Conservation (phyloP, 805 yeast genomes). For the Komagataella ulmi region DNA sequence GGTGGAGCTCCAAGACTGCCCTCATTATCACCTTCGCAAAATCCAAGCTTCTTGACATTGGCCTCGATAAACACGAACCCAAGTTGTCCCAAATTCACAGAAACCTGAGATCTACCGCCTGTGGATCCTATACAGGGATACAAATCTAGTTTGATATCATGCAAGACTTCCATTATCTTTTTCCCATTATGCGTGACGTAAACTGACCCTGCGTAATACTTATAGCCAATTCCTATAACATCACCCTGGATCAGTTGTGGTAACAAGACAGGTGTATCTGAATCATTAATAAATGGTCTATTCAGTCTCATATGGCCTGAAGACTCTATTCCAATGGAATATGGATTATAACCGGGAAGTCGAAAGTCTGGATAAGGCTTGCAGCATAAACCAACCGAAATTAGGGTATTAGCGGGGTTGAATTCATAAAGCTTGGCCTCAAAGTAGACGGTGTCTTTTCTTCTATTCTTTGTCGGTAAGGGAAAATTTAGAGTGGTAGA, state of each 20-base stretch:
- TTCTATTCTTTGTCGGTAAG: slow-evolving; percentile 19
- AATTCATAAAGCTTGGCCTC: slow-evolving; percentile 41
- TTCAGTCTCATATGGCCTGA: slow-evolving; percentile 59
- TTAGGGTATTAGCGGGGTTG: slow-evolving; percentile 28
- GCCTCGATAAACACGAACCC: slow-evolving; percentile 89
- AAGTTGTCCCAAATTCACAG: slow-evolving; percentile 62
- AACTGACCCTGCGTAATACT: slow-evolving; percentile 30
- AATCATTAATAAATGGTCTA: slow-evolving; percentile 40
- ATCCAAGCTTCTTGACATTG: slow-evolving; percentile 49
- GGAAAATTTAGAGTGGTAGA: slow-evolving; percentile 18
- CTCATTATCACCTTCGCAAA: slow-evolving; percentile 33
- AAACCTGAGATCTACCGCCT: slow-evolving; percentile 31
- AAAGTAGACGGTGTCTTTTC: slow-evolving; percentile 47
- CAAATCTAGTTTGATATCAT: slow-evolving; percentile 32
- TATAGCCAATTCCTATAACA: slow-evolving; percentile 42
- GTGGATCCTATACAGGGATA: slow-evolving; percentile 43
- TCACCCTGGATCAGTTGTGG: slow-evolving; percentile 41
- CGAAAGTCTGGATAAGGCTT: slow-evolving; percentile 67
- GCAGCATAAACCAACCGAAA: slow-evolving; percentile 56
- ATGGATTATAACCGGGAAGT: slow-evolving; percentile 60
- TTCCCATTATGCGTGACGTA: slow-evolving; percentile 45
- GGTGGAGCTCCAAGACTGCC: slow-evolving; percentile 26
- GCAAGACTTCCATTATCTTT: slow-evolving; percentile 34
- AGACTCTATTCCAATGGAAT: slow-evolving; percentile 62
- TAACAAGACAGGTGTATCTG: slow-evolving; percentile 29